phyloP scores from a whole-genome alignment of 1,139 yeast species.

The Pichiaceae sp. region DNA sequence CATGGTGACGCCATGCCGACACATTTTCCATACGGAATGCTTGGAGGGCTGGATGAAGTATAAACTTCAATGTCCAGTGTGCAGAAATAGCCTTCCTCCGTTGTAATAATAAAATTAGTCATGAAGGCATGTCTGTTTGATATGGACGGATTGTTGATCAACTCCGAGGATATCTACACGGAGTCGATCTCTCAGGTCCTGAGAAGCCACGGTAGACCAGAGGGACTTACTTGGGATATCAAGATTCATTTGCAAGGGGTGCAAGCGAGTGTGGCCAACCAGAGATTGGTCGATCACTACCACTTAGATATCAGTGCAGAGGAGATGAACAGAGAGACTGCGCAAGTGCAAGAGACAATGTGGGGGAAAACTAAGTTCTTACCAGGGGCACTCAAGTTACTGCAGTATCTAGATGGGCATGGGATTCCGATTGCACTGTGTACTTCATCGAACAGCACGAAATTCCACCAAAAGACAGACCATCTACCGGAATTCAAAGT shows the following conservation, averaged over 20 bases:
- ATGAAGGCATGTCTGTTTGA: conserved; percentile 83
- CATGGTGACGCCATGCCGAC: conserved; percentile 92
- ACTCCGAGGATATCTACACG: conserved; percentile 88
- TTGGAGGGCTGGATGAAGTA: conserved; percentile 91
- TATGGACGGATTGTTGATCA: conserved; percentile 91
- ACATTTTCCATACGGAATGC: conserved; percentile 81
- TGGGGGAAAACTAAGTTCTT: conserved; percentile 64
- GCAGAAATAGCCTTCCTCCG: conserved; percentile 82
- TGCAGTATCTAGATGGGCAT: conserved; percentile 38
- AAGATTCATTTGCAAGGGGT: conserved; percentile 83
- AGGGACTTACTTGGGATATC: conserved; percentile 72
- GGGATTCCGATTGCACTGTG: conserved; percentile 81
- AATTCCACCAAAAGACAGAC: conserved; percentile 58
- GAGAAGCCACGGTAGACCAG: conserved; percentile 62
- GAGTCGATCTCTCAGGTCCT: conserved; percentile 61
- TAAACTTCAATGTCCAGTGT: conserved; percentile 88
- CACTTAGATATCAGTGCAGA: conserved; percentile 60
- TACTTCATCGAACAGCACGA: conserved; percentile 66
- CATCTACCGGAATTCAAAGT: conserved; percentile 54
- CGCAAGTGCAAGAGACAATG: conserved; percentile 40
- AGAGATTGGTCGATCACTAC: conserved; percentile 57
- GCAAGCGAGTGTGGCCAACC: conserved; percentile 73
- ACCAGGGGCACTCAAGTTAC: conserved; percentile 77
- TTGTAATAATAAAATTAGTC: conserved; percentile 22
- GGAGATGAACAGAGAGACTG: conserved; percentile 44